Conservation (phyloP, 192 early-diverging fungal genomes). For the Chytriomyces sp. region DNA sequence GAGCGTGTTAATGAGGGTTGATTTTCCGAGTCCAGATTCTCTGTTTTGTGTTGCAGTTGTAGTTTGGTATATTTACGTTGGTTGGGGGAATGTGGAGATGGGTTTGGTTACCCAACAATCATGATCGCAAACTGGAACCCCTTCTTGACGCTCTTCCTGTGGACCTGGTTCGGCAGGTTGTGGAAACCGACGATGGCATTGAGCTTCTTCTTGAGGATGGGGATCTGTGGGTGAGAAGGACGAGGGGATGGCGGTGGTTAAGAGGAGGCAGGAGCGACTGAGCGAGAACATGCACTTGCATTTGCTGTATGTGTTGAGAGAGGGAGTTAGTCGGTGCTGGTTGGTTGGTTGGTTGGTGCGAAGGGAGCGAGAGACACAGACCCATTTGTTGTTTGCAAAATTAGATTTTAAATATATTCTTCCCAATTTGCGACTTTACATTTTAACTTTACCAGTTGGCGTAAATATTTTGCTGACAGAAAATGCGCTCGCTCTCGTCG, state of each 20-base stretch:
- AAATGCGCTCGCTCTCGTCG: not conserved
- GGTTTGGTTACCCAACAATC: constrained; percentile 46
- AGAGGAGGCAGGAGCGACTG: too few species aligned
- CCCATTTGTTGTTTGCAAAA: too few species aligned
- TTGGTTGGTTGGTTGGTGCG: too few species aligned
- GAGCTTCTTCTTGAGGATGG: constrained; percentile 63
- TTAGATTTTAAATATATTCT: too few species aligned
- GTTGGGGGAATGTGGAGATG: too few species aligned
- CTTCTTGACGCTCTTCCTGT: constrained; percentile 96
- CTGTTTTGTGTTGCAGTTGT: constrained; percentile 46
- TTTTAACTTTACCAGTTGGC: too few species aligned
- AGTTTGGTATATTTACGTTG: not conserved
- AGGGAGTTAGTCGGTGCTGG: too few species aligned
- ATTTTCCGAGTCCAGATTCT: constrained; percentile 68
- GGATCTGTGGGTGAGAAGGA: constrained; percentile 34
- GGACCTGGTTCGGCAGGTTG: constrained; percentile 64
- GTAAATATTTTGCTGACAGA: too few species aligned
- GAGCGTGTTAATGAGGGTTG: constrained; percentile 68
- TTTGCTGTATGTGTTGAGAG: too few species aligned
- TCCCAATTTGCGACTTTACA: too few species aligned
- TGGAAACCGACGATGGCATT: constrained; percentile 64
- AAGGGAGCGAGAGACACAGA: too few species aligned
- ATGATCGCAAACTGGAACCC: constrained; percentile 85
- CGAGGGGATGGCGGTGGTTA: not conserved
- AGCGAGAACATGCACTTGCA: too few species aligned